Conservation (phyloP, 1,284 basidiomycete genomes). For the Ustilago sp. region DNA sequence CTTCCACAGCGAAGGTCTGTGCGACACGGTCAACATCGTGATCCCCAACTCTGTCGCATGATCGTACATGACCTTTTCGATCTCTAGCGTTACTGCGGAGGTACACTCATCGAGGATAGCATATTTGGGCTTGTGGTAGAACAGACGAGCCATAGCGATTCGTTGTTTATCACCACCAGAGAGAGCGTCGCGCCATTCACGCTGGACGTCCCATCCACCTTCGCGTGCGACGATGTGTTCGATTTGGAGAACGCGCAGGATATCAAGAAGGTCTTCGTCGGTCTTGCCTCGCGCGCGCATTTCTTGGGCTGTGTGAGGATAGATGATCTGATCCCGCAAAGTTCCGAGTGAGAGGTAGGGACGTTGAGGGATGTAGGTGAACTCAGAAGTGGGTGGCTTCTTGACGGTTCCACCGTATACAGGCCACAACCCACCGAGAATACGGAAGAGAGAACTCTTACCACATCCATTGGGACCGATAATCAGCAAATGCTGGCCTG, state of each 20-base stretch:
- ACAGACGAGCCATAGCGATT: constrained; percentile 95
- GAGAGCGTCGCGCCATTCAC: constrained; percentile 93
- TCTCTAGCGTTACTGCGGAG: constrained; percentile 88
- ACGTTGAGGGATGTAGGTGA: constrained; percentile 94
- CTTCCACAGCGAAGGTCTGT: constrained; percentile 86
- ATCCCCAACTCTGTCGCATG: constrained; percentile 77
- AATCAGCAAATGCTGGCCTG: constrained; percentile 76
- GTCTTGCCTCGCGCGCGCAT: constrained; percentile 63
- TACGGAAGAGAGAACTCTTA: constrained; percentile 80
- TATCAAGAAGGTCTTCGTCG: constrained; percentile 80
- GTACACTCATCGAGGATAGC: constrained; percentile 97
- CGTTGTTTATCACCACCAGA: constrained; percentile 81
- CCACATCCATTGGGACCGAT: constrained; percentile 78
- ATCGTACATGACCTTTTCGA: constrained; percentile 95
- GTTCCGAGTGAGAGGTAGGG: constrained; percentile 94
- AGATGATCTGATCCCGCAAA: constrained; percentile 86
- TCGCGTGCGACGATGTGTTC: constrained; percentile 90
- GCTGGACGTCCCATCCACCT: constrained; percentile 88
- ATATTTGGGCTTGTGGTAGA: constrained; percentile 96
- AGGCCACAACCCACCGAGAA: constrained; percentile 96
- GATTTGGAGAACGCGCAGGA: constrained; percentile 87
- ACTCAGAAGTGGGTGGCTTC: constrained; percentile 88
- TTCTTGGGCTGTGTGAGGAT: constrained; percentile 79
- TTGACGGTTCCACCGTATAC: constrained; percentile 94
- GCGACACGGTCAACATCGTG: constrained; percentile 70